These are phyloP conservation scores for Datisca glomerata DNA, from an alignment of 306 rosid species.

Conservation along the genomic window DNA sequence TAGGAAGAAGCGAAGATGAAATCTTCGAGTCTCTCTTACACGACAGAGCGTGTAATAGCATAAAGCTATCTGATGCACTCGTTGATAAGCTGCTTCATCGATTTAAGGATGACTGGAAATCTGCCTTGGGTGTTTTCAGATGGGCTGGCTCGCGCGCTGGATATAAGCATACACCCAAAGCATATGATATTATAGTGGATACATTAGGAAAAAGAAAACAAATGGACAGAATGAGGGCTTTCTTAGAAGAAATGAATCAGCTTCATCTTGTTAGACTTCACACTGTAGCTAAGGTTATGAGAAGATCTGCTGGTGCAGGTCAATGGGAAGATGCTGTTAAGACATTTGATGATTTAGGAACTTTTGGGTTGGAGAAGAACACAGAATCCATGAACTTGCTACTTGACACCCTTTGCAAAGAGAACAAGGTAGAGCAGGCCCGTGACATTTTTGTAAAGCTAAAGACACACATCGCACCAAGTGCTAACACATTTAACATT, in stretches of 20 bases:
- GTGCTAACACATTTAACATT: slow-evolving; percentile 67
- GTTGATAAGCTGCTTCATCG: slow-evolving; percentile 36
- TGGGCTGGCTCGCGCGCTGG: slow-evolving; percentile 50
- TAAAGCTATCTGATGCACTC: slow-evolving; percentile 31
- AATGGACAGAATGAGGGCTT: slow-evolving; percentile 37
- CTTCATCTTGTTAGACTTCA: slow-evolving; percentile 22
- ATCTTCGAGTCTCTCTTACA: slow-evolving; percentile 28
- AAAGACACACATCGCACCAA: slow-evolving; percentile 52
- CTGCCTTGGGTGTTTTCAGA: slow-evolving; percentile 69
- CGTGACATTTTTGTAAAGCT: slow-evolving; percentile 51
- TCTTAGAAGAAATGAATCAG: slow-evolving; percentile 47
- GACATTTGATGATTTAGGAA: slow-evolving; percentile 52
- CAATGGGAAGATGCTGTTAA: slow-evolving; percentile 64
- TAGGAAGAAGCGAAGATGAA: slow-evolving; percentile 42
- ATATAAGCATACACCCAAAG: slow-evolving; percentile 32
- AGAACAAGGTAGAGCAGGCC: slow-evolving; percentile 52
- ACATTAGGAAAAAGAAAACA: slow-evolving; percentile 70
- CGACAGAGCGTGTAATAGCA: slow-evolving; percentile 31
- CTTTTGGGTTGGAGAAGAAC: slow-evolving; percentile 63
- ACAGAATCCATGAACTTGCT: slow-evolving; percentile 69
- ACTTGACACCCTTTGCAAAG: slow-evolving; percentile 83
- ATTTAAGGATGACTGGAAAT: slow-evolving; percentile 77
- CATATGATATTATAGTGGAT: slow-evolving; percentile 54
- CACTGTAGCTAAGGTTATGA: slow-evolving; percentile 61
- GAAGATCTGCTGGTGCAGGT: slow-evolving; percentile 72